Evolutionary conservation across 345 rosid species (phyloP), one percentile per base, ranked within the genome.

Genomic region (Lepidium didymum): DNA sequence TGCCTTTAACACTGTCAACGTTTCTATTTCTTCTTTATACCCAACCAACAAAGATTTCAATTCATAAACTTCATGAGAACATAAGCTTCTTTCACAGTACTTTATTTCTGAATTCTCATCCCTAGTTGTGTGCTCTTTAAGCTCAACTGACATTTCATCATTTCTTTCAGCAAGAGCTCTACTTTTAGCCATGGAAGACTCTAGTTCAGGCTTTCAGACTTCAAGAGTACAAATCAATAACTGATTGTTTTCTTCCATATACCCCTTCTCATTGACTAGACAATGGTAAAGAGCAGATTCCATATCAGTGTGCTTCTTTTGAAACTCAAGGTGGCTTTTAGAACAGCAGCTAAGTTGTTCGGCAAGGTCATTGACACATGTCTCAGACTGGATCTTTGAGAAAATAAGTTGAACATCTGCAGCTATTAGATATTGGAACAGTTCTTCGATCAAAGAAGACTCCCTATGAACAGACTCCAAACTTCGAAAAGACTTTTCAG

Each of bases 231-330:
- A 69, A 15, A 49, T 65, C 81, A 78, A 61, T 62, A 84, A 65
- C 42, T 77, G 82, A 38, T n/a, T 69, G 83, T 85, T 88, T 77
- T 88, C 94, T 81, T 87, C 89, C 56, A 42, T 69, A 62, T 64
- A 75, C 58, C 71, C 77, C 2, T 64, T 64, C 77, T 88, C 86
- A 60, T 72, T 75, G 58, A 80, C 83, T 67, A 82, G 84, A 78
- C 80, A 85, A 35, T 52, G 60, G 80, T 71, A 81, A 15, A 87
- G 89, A 38, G 52, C 45, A 47, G 71, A 69, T 72, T 91, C 90
- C 41, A 79, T 43, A 65, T 81, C 79, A 58, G 70, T 47, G 74
- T 82, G 77, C 86, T 86, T 85, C 77, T 69, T 80, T 65, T 72
- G 84, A 67, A 82, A 81, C 74, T 81, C 88, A 37, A 67, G 52